Conservation (phyloP, 257 asterid species). For the Verbena officinalis region DNA sequence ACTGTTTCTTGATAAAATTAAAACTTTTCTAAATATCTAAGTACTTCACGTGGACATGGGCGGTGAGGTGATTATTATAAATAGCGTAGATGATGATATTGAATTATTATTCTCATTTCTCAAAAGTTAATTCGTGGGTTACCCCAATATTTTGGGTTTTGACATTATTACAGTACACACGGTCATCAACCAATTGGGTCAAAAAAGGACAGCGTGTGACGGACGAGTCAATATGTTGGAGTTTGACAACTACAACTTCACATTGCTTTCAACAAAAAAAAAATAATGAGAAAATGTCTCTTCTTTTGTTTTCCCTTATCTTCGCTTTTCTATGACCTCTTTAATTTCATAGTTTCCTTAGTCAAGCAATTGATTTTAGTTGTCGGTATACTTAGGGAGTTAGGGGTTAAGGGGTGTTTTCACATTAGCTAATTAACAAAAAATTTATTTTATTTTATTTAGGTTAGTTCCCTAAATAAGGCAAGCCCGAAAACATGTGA, state of each 20-base stretch:
- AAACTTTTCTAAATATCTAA: no score
- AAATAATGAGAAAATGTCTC: background rate
- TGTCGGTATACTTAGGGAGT: no score
- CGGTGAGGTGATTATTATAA: slow-evolving; percentile 19
- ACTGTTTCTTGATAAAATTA: no score
- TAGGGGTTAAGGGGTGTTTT: no score
- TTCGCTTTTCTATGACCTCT: background rate
- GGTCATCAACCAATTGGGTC: slow-evolving; percentile 19
- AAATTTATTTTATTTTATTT: no score
- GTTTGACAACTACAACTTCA: background rate
- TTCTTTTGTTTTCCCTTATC: background rate
- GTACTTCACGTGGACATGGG: slow-evolving; percentile 23
- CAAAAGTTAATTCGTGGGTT: slow-evolving; percentile 11
- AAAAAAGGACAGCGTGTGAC: slow-evolving; percentile 17
- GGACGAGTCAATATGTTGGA: background rate
- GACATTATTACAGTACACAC: slow-evolving; percentile 8
- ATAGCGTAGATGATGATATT: background rate
- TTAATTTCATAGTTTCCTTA: no score
- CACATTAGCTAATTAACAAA: no score
- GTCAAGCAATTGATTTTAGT: background rate
- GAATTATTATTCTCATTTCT: background rate
- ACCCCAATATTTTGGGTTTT: background rate
- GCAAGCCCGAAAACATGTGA: no score
- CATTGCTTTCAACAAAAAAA: background rate
- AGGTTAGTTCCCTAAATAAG: no score